Conservation (phyloP, 345 rosid genomes). For the Toxicodendron radicans region DNA sequence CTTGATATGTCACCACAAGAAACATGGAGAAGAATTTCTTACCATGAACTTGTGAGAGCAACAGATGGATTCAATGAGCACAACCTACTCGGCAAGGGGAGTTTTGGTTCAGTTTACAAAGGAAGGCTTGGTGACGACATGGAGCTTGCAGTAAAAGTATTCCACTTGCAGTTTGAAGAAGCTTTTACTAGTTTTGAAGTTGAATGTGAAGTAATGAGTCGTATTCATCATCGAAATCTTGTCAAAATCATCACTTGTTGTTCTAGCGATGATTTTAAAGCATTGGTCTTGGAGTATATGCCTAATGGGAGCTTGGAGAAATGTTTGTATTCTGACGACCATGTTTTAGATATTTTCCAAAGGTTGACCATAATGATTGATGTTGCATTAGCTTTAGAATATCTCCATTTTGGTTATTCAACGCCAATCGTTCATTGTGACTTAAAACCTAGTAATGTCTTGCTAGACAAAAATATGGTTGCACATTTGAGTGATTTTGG, state of each 20-base stretch:
- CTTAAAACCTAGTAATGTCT: no score
- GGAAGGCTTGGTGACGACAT: conserved; percentile 16
- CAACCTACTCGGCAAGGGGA: conserved; percentile 19
- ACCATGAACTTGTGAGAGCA: conserved; percentile 10
- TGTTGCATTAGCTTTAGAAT: not conserved
- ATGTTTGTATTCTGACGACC: not conserved
- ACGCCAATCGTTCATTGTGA: no score
- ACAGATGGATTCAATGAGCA: conserved; percentile 20
- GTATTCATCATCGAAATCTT: not conserved
- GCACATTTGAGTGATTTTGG: conserved; percentile 1
- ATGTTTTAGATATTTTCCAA: not conserved
- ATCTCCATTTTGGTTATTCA: no score
- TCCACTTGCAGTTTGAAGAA: conserved; percentile 1
- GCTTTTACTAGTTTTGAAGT: conserved; percentile 16
- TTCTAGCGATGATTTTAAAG: no score
- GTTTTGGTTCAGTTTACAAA: conserved; percentile 18
- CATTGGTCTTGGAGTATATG: no score
- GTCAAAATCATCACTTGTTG: no score
- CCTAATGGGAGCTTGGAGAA: no score
- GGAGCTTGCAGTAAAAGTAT: conserved; percentile 17
- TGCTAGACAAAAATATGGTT: no score
- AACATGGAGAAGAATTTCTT: conserved; percentile 13
- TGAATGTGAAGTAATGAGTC: conserved; percentile 20
- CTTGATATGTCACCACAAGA: not conserved
- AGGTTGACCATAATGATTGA: conserved; percentile 7